phyloP scores from a whole-genome alignment of 176 grass and related monocot species.

The Thalia dealbata region DNA sequence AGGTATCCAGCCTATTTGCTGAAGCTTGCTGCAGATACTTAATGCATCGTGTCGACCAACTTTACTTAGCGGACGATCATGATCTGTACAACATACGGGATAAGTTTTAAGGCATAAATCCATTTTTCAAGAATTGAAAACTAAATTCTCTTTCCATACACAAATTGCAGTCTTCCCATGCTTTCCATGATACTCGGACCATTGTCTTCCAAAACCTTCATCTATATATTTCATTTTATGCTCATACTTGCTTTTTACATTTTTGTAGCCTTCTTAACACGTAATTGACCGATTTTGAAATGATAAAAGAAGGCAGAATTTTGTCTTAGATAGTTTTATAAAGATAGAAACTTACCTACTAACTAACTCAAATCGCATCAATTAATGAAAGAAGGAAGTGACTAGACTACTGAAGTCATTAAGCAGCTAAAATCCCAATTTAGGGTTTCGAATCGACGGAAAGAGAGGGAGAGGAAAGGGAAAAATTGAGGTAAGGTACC shows the following conservation, averaged over 20 bases:
- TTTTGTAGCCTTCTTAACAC: neutral
- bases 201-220: neutral
- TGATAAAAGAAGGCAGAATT: neutral
- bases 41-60: conserved; percentile 59
- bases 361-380: neutral
- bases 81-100: conserved; percentile 38
- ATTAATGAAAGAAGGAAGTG: neutral
- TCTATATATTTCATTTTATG: neutral
- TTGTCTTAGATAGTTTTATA: neutral
- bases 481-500: conserved; percentile 21
- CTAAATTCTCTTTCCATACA: neutral
- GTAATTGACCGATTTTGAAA: neutral
- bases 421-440: neutral
- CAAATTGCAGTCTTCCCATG: no score
- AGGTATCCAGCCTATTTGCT: conserved; percentile 80
- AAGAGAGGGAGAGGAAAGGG: neutral
- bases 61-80: conserved; percentile 78
- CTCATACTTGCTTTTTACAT: neutral
- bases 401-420: neutral
- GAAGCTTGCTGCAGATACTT: conserved; percentile 60
- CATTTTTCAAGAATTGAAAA: conserved; percentile 5
- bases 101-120: neutral
- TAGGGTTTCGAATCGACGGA: neutral
- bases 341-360: neutral
- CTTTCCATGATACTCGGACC: neutral